These are phyloP conservation scores for Neurospora tetraspora DNA, from an alignment of 495 filamentous ascomycete species.

Conservation along the genomic window DNA sequence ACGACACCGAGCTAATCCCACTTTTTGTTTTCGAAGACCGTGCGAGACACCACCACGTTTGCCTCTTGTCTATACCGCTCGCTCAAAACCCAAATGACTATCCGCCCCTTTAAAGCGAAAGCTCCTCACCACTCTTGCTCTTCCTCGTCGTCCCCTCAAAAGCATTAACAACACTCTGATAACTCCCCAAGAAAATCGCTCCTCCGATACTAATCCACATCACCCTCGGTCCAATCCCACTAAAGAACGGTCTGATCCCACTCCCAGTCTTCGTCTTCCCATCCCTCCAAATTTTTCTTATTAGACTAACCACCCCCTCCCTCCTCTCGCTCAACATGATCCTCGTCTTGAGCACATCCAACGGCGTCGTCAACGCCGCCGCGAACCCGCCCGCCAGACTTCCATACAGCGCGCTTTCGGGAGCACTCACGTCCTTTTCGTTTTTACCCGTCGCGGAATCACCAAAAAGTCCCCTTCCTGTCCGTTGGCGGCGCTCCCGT, in stretches of 20 bases:
- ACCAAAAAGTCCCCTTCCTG: slow-evolving; percentile 41
- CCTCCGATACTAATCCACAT: slow-evolving; percentile 93
- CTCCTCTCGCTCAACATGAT: slow-evolving; percentile 74
- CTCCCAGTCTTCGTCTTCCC: slow-evolving; percentile 13
- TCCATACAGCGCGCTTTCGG: slow-evolving; percentile 80
- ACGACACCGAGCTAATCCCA: not conserved
- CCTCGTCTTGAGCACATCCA: slow-evolving; percentile 94
- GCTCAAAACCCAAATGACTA: not conserved
- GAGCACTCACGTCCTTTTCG: slow-evolving; percentile 46
- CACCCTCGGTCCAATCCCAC: slow-evolving; percentile 77
- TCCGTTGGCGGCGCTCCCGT: slow-evolving; percentile 23
- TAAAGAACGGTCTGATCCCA: slow-evolving; percentile 72
- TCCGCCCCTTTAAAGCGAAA: not conserved
- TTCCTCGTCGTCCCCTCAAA: slow-evolving; percentile 32
- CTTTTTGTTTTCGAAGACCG: not conserved
- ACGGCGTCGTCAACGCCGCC: slow-evolving; percentile 79
- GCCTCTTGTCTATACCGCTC: not conserved
- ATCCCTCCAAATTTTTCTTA: slow-evolving; percentile 56
- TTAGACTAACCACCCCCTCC: slow-evolving; percentile 46
- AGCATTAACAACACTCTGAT: slow-evolving; percentile 78
- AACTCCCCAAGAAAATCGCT: slow-evolving; percentile 90
- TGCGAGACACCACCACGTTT: too few species aligned
- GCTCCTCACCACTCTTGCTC: not conserved
- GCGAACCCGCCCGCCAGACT: slow-evolving; percentile 75
- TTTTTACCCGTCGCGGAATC: slow-evolving; percentile 28